Percentiles rank a stretch among this genome's conserved stretches.
Conservation (phyloP, 495 filamentous ascomycete species). For the Staphylotrichum longicolle region DNA sequence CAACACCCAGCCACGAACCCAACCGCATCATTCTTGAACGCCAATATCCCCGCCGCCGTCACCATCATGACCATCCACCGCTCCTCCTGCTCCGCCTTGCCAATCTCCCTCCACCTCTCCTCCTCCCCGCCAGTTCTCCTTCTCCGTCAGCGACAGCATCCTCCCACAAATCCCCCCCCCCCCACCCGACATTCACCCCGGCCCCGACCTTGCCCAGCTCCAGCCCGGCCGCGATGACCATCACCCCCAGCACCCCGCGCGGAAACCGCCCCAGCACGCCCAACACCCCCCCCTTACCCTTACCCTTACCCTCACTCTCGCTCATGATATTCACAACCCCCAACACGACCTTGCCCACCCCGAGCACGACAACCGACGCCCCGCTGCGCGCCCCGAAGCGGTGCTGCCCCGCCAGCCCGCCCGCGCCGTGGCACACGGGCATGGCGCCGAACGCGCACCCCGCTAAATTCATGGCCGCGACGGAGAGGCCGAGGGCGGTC, state of each 20-base stretch:
- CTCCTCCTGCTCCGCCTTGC: conserved; percentile 61
- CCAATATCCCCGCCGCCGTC: conserved; percentile 74
- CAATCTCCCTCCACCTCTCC: conserved; percentile 29
- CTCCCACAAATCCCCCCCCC: conserved; percentile 59
- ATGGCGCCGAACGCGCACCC: conserved; percentile 91
- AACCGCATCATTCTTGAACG: conserved; percentile 85
- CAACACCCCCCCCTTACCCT: too few relatives aligned
- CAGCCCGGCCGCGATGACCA: conserved; percentile 85
- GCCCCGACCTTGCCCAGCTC: conserved; percentile 83
- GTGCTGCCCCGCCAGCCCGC: conserved; percentile 84
- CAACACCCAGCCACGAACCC: conserved; percentile 71
- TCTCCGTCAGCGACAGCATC: conserved; percentile 24
- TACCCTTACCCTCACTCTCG: too few relatives aligned
- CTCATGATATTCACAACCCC: conserved; percentile 58
- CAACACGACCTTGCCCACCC: conserved; percentile 69
- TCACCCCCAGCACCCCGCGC: conserved; percentile 69
- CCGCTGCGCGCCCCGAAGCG: conserved; percentile 89
- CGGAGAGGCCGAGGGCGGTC: conserved; percentile 74
- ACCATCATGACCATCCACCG: conserved; percentile 86
- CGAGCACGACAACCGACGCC: conserved; percentile 75
- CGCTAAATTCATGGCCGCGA: conserved; percentile 76
- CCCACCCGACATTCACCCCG: conserved; percentile 61
- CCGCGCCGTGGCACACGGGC: conserved; percentile 93
- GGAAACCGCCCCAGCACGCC: conserved; percentile 69
- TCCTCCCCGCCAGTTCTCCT: conserved; percentile 2